Conservation (phyloP, 768 basidiomycete species). For the Suillus clintonianus region DNA sequence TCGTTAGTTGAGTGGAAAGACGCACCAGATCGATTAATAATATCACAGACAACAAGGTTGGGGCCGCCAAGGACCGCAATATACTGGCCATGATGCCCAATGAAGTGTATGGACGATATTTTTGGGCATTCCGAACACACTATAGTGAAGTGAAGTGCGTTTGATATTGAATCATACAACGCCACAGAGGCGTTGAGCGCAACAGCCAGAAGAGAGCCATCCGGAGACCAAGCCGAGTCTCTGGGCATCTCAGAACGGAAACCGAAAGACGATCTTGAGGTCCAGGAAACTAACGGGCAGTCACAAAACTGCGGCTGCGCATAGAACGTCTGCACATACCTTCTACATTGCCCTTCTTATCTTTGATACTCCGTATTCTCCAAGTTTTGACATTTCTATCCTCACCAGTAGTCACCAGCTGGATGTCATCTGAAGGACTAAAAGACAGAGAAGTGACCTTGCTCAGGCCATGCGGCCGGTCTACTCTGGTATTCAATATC, state of each 20-base stretch:
- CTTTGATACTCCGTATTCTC: constrained; percentile 54
- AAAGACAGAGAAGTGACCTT: constrained; percentile 70
- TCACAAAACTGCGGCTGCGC: constrained; percentile 1
- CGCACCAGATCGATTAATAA: constrained; percentile 63
- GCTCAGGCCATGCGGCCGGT: constrained; percentile 76
- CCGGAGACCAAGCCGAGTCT: constrained; percentile 76
- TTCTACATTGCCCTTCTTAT: constrained; percentile 51
- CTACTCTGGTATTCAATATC: constrained; percentile 86
- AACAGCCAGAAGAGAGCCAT: constrained; percentile 83
- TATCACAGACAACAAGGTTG: constrained; percentile 71
- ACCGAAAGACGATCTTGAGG: constrained; percentile 68
- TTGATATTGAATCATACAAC: constrained; percentile 72
- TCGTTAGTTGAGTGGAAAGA: constrained; percentile 7
- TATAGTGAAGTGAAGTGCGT: constrained; percentile 59
- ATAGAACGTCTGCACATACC: constrained; percentile 39
- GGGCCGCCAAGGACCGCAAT: constrained; percentile 53
- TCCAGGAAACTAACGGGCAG: constrained; percentile 57
- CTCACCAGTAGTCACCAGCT: constrained; percentile 72
- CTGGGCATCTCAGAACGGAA: constrained; percentile 71
- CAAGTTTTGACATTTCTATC: constrained; percentile 83
- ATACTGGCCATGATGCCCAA: constrained; percentile 73
- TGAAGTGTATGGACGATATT: constrained; percentile 55
- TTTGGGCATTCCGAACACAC: constrained; percentile 53
- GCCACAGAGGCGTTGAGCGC: constrained; percentile 66
- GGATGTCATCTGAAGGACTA: constrained; percentile 48